Base-by-base conservation (phyloP, 139 green algal species). In the Chlorella sorokiniana region DNA sequence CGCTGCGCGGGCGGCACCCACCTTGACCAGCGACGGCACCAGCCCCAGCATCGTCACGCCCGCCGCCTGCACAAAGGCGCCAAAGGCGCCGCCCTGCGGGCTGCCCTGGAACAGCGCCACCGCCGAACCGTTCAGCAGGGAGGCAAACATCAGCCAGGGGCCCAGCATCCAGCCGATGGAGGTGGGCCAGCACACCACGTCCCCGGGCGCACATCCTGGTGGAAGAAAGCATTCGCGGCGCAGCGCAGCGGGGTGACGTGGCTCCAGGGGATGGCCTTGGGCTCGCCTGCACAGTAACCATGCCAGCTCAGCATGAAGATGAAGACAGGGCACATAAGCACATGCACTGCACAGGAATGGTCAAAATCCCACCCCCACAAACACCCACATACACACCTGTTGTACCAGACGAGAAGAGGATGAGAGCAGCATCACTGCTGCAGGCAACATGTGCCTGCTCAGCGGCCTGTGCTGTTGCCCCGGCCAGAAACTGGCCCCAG, bases 151-250 rank as follows among this genome's bases (percentile, higher is more conserved):
- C 45, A 99, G 90, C 92, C 93, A 99, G 0, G 96, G 95, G 0
- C 96, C 96, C 96, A 99, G 98, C 93, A 98, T 98, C 94, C 95
- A 98, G 3, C 95, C 96, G 35, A 99, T 86, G 78, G 87, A 96
- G 56, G 95, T 99, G 33, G 96, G 96, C 96, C 96, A 99, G 40
- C 79, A 87, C 44, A 97, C 89, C 25, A 95, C 90, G 72, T 93
- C 88, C 1, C 87, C 82, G 10, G 76, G 40, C 86, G 83, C 41
- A 96, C 85, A 62, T 93, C 92, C 70, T 94, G 91, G 56, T 94
- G 88, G 14, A 91, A 90, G 87, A 86, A 95, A 22, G 86, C 95
- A 72, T 98, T 92, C 27, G 88, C 85, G 3, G 84, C 93, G 52
- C 84, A 88, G 35, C 94, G 88, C 18, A 99, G 78, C 0, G 96